phyloP scores from a whole-genome alignment of 2,329 filamentous ascomycete genomes.

The Ophiostoma ips region DNA sequence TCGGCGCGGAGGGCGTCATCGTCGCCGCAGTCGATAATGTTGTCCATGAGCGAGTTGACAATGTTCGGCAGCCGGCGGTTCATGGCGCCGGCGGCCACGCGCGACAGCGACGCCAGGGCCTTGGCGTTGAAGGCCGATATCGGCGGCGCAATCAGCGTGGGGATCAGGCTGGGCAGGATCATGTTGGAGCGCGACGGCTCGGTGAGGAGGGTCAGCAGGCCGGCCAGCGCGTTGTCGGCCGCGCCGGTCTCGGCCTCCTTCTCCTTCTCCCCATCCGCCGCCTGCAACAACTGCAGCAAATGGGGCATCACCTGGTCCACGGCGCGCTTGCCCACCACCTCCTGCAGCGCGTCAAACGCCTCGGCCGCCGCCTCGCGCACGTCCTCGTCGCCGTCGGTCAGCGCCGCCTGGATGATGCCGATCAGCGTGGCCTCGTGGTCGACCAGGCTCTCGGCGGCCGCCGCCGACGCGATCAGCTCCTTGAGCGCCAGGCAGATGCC shows the following conservation, averaged over 20 bases:
- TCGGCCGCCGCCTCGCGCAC: slow-evolving; percentile 93
- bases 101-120: slow-evolving; percentile 80
- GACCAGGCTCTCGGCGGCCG: slow-evolving; percentile 75
- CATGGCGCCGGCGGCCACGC: slow-evolving; percentile 84
- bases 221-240: slow-evolving; percentile 83
- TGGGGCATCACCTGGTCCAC: slow-evolving; percentile 92
- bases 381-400: slow-evolving; percentile 79
- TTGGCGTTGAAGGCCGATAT: slow-evolving; percentile 92
- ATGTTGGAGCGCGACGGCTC: slow-evolving; percentile 90
- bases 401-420: slow-evolving; percentile 79
- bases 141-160: slow-evolving; percentile 77
- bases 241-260: slow-evolving; percentile 35
- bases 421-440: slow-evolving; percentile 93
- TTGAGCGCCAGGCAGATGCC: slow-evolving; percentile 94
- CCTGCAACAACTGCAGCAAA: slow-evolving; percentile 77
- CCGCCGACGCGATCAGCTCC: slow-evolving; percentile 82
- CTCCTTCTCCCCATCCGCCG: slow-evolving; percentile 68
- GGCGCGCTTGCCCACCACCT: slow-evolving; percentile 83
- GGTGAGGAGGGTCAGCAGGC: slow-evolving; percentile 83
- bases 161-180: slow-evolving; percentile 90
- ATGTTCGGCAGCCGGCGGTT: slow-evolving; percentile 79
- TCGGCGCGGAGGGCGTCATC: slow-evolving; percentile 59
- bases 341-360: slow-evolving; percentile 89
- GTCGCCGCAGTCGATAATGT: slow-evolving; percentile 65
- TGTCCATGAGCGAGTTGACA: slow-evolving; percentile 88